phyloP scores from a whole-genome alignment of 371 early-diverging fungal species.

The Entomophthora muscae region DNA sequence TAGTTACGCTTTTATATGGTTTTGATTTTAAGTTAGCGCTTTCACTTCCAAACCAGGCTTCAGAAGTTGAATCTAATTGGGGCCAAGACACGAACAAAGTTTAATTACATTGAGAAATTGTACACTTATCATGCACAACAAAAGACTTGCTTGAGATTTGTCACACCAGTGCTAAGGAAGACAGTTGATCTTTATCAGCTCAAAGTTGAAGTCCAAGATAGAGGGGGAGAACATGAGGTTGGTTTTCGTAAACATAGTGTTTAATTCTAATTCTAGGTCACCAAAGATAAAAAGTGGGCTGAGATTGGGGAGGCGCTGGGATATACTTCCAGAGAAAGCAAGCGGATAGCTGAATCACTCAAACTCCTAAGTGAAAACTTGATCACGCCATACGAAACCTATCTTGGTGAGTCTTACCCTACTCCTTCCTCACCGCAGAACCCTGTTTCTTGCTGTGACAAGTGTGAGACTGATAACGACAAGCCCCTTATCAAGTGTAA shows the following conservation, averaged over 20 bases:
- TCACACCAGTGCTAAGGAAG: constrained; percentile 65
- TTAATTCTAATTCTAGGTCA: constrained; percentile 29
- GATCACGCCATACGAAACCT: constrained; percentile 74
- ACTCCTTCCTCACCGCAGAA: background rate
- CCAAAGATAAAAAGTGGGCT: constrained; percentile 70
- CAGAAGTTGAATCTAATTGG: constrained; percentile 85
- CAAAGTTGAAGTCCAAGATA: constrained; percentile 56
- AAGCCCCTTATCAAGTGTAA: constrained; percentile 67
- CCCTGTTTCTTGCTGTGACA: background rate
- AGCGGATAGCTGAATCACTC: constrained; percentile 66
- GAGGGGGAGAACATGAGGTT: constrained; percentile 67
- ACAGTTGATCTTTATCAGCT: constrained; percentile 73
- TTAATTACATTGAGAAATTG: constrained; percentile 82
- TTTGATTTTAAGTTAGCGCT: constrained; percentile 29
- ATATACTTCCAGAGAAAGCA: constrained; percentile 55
- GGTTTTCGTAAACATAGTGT: constrained; percentile 2
- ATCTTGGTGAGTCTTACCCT: constrained; percentile 19
- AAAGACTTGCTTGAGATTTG: constrained; percentile 38
- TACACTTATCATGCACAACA: constrained; percentile 69
- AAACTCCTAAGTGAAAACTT: constrained; percentile 59
- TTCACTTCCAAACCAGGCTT: constrained; percentile 74
- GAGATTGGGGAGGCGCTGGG: constrained; percentile 66
- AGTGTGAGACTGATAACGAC: constrained; percentile 20
- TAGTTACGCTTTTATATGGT: background rate
- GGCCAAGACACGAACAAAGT: constrained; percentile 65